Conservation (phyloP, 305 asterid species). For the Striga hermonthica region DNA sequence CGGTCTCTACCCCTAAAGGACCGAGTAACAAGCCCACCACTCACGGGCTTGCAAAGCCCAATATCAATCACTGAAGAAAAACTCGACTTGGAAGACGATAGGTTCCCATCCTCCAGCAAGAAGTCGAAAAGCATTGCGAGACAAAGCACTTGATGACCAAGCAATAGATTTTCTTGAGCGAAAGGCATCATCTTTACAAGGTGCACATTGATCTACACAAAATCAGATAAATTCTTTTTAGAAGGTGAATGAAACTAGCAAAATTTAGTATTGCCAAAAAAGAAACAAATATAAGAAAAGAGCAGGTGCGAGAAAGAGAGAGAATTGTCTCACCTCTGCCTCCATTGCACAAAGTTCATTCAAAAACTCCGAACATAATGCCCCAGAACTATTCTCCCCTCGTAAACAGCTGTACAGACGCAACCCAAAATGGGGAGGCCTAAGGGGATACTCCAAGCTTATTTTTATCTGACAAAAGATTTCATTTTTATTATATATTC, state of each 20-base stretch:
- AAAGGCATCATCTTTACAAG: slow-evolving; percentile 56
- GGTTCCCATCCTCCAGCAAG: slow-evolving; percentile 51
- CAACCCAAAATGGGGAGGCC: slow-evolving; percentile 78
- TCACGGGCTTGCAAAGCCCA: slow-evolving; percentile 76
- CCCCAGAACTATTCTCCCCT: slow-evolving; percentile 47
- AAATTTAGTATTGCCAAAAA: no score
- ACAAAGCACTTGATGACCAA: slow-evolving; percentile 81
- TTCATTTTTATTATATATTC: no score
- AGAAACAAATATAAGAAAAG: no score
- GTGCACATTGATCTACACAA: slow-evolving; percentile 77
- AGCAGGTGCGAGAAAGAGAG: slow-evolving; percentile 2
- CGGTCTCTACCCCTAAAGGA: slow-evolving; percentile 88
- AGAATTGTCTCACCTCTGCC: slow-evolving; percentile 76
- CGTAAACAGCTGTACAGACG: slow-evolving; percentile 40
- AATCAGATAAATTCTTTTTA: slow-evolving; percentile 9
- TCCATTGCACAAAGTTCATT: slow-evolving; percentile 96
- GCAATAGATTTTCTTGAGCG: slow-evolving; percentile 56
- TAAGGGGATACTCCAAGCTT: slow-evolving; percentile 79
- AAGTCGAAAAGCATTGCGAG: slow-evolving; percentile 93
- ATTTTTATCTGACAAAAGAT: slow-evolving; percentile 56
- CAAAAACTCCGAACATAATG: slow-evolving; percentile 54
- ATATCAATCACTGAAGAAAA: slow-evolving; percentile 65
- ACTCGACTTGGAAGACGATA: slow-evolving; percentile 43
- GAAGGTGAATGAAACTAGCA: no score
- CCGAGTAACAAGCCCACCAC: slow-evolving; percentile 60